Conservation (phyloP, 768 basidiomycete genomes). For the Leccinum variicolor region DNA sequence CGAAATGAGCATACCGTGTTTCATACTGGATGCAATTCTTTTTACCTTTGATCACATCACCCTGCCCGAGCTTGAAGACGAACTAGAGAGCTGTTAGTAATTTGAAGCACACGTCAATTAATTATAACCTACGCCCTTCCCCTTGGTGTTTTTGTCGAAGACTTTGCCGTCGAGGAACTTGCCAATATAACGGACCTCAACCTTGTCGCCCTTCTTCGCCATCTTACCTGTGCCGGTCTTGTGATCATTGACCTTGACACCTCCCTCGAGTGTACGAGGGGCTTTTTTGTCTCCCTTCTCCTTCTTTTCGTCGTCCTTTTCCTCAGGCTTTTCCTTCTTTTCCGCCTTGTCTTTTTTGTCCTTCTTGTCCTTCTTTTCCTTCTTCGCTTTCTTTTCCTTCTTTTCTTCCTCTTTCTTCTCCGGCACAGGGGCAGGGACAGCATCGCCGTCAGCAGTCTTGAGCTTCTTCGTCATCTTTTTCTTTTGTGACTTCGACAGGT, state of each 20-base stretch:
- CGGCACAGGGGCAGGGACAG: slow-evolving; percentile 29
- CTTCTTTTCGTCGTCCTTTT: slow-evolving; percentile 29
- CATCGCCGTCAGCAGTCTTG: slow-evolving; percentile 55
- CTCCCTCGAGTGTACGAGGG: slow-evolving; percentile 51
- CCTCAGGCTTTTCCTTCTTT: slow-evolving; percentile 34
- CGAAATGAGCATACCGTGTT: slow-evolving; percentile 1
- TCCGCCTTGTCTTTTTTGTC: slow-evolving; percentile 38
- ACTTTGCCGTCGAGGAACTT: slow-evolving; percentile 74
- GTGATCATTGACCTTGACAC: slow-evolving; percentile 72
- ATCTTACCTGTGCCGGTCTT: slow-evolving; percentile 80
- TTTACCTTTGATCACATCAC: slow-evolving; percentile 89
- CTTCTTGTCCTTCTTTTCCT: slow-evolving; percentile 45
- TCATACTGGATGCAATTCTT: background rate
- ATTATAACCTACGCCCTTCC: slow-evolving; percentile 66
- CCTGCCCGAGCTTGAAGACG: slow-evolving; percentile 74
- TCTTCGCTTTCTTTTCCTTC: slow-evolving; percentile 42
- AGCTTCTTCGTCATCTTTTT: slow-evolving; percentile 70
- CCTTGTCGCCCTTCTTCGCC: slow-evolving; percentile 81
- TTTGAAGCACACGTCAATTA: slow-evolving; percentile 5
- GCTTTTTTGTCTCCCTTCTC: slow-evolving; percentile 23
- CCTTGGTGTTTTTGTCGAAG: slow-evolving; percentile 81
- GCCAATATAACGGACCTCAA: slow-evolving; percentile 91
- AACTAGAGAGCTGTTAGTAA: slow-evolving; percentile 43
- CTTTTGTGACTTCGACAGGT: slow-evolving; percentile 50
- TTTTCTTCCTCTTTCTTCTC: slow-evolving; percentile 33